phyloP scores from a whole-genome alignment of 2,329 filamentous ascomycete genomes.

The Blastomyces silverae region DNA sequence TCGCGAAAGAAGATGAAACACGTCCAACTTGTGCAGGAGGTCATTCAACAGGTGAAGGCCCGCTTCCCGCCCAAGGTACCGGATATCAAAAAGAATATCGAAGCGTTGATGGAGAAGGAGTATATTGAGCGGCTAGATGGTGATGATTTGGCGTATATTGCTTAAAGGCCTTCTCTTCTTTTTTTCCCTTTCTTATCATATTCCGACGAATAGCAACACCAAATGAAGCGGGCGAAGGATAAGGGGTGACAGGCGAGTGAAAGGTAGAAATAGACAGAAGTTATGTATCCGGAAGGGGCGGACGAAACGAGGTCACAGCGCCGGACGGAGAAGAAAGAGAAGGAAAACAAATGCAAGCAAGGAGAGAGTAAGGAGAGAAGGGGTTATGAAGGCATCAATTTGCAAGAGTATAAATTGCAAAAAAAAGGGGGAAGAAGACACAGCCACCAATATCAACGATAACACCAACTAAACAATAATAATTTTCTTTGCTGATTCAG shows the following conservation, averaged over 20 bases:
- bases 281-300: neutral
- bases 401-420: no score
- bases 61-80: constrained; percentile 88
- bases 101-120: constrained; percentile 97
- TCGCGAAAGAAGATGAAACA: constrained; percentile 99
- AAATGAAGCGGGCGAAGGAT: neutral
- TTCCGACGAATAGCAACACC: neutral
- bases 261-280: neutral
- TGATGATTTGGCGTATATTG: constrained; percentile 90
- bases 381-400: no score
- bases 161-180: constrained; percentile 43
- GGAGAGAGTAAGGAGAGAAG: no score
- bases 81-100: constrained; percentile 99
- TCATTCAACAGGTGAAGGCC: constrained; percentile 87
- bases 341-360: neutral
- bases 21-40: constrained; percentile 85
- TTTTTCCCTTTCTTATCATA: neutral
- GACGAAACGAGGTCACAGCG: neutral
- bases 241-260: neutral
- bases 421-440: no score
- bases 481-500: no score
- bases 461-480: no score
- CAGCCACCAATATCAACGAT: no score
- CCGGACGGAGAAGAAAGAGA: neutral
- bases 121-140: constrained; percentile 86